Percentiles rank a stretch among this genome's conserved stretches.
phyloP scores from a whole-genome alignment of 2,329 filamentous ascomycete species.

The Ascomycota sp. region DNA sequence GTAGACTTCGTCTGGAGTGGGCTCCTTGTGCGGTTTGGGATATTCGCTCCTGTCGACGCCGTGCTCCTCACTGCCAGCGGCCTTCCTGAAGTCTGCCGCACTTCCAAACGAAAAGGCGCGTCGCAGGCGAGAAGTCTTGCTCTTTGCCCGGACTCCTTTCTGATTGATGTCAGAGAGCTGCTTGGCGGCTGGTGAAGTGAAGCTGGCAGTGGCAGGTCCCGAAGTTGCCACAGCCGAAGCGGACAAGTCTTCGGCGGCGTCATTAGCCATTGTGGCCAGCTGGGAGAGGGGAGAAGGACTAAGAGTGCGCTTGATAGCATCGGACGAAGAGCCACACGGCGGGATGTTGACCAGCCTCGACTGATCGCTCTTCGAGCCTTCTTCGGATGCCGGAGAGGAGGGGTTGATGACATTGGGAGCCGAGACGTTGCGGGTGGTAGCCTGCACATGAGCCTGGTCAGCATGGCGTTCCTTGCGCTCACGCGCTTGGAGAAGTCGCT shows the following conservation, averaged over 20 bases:
- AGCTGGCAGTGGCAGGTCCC: slow-evolving; percentile 14
- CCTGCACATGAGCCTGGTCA: slow-evolving; percentile 31
- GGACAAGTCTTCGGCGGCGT: slow-evolving; percentile 23
- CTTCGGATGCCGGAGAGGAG: slow-evolving; percentile 27
- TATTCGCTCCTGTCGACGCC: slow-evolving; percentile 12
- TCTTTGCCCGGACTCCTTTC: slow-evolving; percentile 56
- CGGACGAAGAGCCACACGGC: slow-evolving; percentile 40
- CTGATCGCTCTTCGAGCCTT: slow-evolving; percentile 30
- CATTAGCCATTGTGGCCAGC: slow-evolving; percentile 41
- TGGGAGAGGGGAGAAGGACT: slow-evolving; percentile 58
- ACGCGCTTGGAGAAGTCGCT: too few relatives aligned
- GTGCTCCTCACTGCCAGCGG: slow-evolving; percentile 40
- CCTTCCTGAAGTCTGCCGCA: slow-evolving; percentile 70
- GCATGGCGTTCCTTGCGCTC: too few relatives aligned
- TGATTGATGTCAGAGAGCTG: slow-evolving; percentile 76
- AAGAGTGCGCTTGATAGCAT: slow-evolving; percentile 42
- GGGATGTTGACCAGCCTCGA: slow-evolving; percentile 36
- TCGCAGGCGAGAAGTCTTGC: slow-evolving; percentile 69
- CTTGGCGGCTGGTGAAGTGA: slow-evolving; percentile 54
- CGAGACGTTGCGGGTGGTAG: slow-evolving; percentile 36
- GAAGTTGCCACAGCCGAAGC: slow-evolving; percentile 12
- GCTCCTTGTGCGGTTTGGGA: slow-evolving; percentile 46
- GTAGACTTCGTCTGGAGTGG: slow-evolving; percentile 40
- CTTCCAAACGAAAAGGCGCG: slow-evolving; percentile 95
- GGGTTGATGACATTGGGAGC: slow-evolving; percentile 31